A percentile compares a stretch with the other conserved stretches of the same genome.
phyloP scores from a whole-genome alignment of 2,329 filamentous ascomycete genomes.

The Boeremia exigua region DNA sequence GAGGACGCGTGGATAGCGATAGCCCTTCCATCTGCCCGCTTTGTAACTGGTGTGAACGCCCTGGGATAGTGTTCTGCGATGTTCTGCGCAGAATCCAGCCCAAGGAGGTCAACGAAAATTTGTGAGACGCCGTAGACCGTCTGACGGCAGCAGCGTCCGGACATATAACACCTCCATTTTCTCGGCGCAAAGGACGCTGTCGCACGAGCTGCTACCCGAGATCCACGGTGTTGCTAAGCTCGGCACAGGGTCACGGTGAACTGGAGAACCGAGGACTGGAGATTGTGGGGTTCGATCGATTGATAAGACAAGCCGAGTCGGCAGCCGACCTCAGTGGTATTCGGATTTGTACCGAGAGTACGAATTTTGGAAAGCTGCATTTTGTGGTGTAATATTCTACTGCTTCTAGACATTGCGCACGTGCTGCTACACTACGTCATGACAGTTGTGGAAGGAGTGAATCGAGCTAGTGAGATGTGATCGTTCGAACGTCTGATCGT shows the following conservation, averaged over 20 bases:
- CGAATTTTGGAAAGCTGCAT: background rate
- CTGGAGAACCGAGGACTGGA: slow-evolving; percentile 33
- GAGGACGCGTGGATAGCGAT: slow-evolving; percentile 34
- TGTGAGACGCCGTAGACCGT: slow-evolving; percentile 13
- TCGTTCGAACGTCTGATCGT: too few species aligned
- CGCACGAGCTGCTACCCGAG: slow-evolving; percentile 12
- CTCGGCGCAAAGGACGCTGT: slow-evolving; percentile 27
- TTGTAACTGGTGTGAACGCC: slow-evolving; percentile 36
- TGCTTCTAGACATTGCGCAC: slow-evolving; percentile 3
- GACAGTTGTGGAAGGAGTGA: background rate
- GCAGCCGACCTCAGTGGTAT: background rate
- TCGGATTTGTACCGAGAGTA: background rate
- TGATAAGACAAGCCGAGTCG: slow-evolving; percentile 13
- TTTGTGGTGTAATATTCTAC: background rate
- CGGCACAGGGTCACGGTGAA: slow-evolving; percentile 30
- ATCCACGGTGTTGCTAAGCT: slow-evolving; percentile 34
- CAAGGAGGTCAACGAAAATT: slow-evolving; percentile 31
- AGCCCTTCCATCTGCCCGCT: slow-evolving; percentile 47
- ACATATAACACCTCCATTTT: slow-evolving; percentile 26
- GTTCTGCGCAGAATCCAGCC: slow-evolving; percentile 49
- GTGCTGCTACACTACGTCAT: slow-evolving; percentile 19
- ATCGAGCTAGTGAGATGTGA: too few species aligned
- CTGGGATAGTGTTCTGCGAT: slow-evolving; percentile 37
- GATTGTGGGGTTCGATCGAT: slow-evolving; percentile 19
- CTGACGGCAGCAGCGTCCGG: slow-evolving; percentile 3